A percentile compares a stretch with the other conserved stretches of the same genome.
Evolutionary conservation across 2,329 filamentous ascomycete genomes (phyloP).

Genomic region (Scolecobasidium constrictum): DNA sequence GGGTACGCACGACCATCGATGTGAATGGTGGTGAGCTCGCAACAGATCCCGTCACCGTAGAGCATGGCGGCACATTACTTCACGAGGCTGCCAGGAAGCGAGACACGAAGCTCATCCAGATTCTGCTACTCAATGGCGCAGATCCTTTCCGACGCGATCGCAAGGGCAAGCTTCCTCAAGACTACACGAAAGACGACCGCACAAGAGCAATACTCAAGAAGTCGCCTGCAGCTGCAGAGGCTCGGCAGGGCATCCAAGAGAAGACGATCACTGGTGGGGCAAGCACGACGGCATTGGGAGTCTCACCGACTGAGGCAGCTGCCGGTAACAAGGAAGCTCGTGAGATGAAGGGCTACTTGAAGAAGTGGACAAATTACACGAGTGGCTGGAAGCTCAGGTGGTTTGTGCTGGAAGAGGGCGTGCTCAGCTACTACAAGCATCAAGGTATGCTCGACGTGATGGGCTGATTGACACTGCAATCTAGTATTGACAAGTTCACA

Average conservation of each 20-base stretch:
- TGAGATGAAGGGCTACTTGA: conserved; percentile 97
- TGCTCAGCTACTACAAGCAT: conserved; percentile 97
- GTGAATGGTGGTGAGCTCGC: conserved; percentile 86
- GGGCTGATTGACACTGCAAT: neutral
- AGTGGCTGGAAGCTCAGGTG: conserved; percentile 93
- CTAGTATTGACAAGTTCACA: conserved; percentile 13
- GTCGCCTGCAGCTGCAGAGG: conserved; percentile 86
- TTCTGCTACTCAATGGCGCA: conserved; percentile 83
- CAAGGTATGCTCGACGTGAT: conserved; percentile 42
- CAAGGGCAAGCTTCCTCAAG: conserved; percentile 90
- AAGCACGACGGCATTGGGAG: conserved; percentile 40
- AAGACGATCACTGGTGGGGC: conserved; percentile 78
- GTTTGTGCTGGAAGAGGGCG: conserved; percentile 96
- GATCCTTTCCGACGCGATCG: conserved; percentile 93
- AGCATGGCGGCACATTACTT: conserved; percentile 80
- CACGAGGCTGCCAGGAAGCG: conserved; percentile 87
- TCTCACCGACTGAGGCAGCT: conserved; percentile 37
- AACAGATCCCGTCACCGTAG: conserved; percentile 64
- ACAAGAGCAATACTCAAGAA: conserved; percentile 83
- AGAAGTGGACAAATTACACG: conserved; percentile 99
- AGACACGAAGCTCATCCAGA: conserved; percentile 78
- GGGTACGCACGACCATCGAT: conserved; percentile 77
- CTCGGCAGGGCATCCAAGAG: conserved; percentile 91
- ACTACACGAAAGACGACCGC: conserved; percentile 89
- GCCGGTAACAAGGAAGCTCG: conserved; percentile 70